Percentiles rank a stretch among this genome's conserved stretches.
Evolutionary conservation across 176 grass and related monocot genomes (phyloP).

Genomic region (Poa pratensis): DNA sequence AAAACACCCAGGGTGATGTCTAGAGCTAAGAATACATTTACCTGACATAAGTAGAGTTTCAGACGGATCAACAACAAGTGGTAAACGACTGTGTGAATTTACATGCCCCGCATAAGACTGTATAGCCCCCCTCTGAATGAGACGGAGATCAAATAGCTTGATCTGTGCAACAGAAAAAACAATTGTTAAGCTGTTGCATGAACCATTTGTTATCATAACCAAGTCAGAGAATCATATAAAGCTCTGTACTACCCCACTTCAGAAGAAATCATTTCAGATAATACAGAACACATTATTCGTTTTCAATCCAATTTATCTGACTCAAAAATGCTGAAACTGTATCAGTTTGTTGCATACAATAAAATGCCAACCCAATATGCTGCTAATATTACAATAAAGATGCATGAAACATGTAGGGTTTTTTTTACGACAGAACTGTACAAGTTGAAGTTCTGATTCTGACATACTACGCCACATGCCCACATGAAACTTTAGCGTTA

Average conservation of each 20-base stretch:
- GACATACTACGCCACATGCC: neutral
- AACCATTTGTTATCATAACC: conserved; percentile 34
- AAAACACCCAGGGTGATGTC: conserved; percentile 13
- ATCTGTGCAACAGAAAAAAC: conserved; percentile 62
- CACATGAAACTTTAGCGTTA: conserved; percentile 10
- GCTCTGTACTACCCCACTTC: neutral
- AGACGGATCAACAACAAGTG: conserved; percentile 78
- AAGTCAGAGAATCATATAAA: neutral
- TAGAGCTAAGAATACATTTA: conserved; percentile 43
- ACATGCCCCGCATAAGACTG: conserved; percentile 84
- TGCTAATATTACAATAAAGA: neutral
- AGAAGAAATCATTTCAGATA: neutral
- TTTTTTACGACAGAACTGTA: conserved; percentile 19
- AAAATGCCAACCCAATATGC: neutral
- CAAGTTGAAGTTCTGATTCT: neutral
- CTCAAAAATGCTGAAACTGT: neutral
- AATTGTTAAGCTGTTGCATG: conserved; percentile 11
- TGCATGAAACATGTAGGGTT: conserved; percentile 12
- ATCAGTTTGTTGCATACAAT: neutral
- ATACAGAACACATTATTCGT: conserved; percentile 13
- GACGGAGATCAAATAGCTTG: conserved; percentile 87
- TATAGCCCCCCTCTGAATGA: conserved; percentile 66
- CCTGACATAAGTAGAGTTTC: conserved; percentile 92
- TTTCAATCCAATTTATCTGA: conserved; percentile 24
- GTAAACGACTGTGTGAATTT: conserved; percentile 76